Evolutionary conservation across 495 filamentous ascomycete species (phyloP).

Genomic region (Hyaloscypha finlandica): DNA sequence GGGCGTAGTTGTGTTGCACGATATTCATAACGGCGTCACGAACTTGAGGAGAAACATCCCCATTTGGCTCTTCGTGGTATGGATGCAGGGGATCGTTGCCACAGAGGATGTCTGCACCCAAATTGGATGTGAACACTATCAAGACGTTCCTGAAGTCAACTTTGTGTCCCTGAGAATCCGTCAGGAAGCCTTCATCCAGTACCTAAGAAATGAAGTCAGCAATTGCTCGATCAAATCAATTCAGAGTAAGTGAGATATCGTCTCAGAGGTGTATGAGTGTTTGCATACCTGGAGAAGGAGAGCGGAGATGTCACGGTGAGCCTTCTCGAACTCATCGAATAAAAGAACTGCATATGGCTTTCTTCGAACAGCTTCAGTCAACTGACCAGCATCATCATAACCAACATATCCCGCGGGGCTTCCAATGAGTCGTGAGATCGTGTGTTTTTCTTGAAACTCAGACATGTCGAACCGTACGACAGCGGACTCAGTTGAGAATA

Average conservation of each 20-base stretch:
- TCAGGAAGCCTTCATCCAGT: slow-evolving; percentile 94
- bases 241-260: neutral
- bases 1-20: slow-evolving; percentile 54
- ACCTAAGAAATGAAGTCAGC: slow-evolving; percentile 35
- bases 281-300: slow-evolving; percentile 74
- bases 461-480: slow-evolving; percentile 97
- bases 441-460: slow-evolving; percentile 98
- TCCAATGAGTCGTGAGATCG: slow-evolving; percentile 88
- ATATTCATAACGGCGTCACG: slow-evolving; percentile 86
- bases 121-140: slow-evolving; percentile 93
- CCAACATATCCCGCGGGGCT: slow-evolving; percentile 52
- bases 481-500: slow-evolving; percentile 88
- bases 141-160: slow-evolving; percentile 96
- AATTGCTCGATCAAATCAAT: neutral
- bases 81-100: slow-evolving; percentile 56
- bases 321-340: slow-evolving; percentile 98
- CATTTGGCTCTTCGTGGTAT: slow-evolving; percentile 58
- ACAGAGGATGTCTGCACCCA: slow-evolving; percentile 76
- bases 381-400: slow-evolving; percentile 95
- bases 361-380: slow-evolving; percentile 91
- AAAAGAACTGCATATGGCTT: slow-evolving; percentile 95
- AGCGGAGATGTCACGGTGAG: slow-evolving; percentile 91
- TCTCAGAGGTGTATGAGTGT: neutral
- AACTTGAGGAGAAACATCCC: slow-evolving; percentile 67
- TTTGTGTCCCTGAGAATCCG: slow-evolving; percentile 92